phyloP scores from a whole-genome alignment of 176 grass and related monocot genomes.

The Musa troglodytarum region DNA sequence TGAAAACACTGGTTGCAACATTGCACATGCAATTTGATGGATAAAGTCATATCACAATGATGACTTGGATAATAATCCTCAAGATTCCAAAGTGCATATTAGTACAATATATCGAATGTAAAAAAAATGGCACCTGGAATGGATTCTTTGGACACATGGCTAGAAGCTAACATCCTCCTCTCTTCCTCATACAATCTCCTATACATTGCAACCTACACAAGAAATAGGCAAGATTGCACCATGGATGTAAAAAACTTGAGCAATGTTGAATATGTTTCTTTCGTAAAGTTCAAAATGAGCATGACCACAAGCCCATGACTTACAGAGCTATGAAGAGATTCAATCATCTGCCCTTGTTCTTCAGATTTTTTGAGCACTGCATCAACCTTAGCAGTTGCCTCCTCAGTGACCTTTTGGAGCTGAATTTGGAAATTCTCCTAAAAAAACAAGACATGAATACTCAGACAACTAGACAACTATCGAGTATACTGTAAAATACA shows the following conservation, averaged over 20 bases:
- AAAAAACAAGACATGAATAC: slow-evolving; percentile 13
- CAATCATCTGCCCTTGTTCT: slow-evolving; percentile 87
- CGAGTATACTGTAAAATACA: neutral
- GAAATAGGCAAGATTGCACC: neutral
- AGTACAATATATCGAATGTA: neutral
- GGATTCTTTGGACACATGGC: slow-evolving; percentile 30
- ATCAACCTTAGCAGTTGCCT: slow-evolving; percentile 62
- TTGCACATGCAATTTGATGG: too few relatives aligned
- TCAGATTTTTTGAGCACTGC: slow-evolving; percentile 84
- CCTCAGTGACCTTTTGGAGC: slow-evolving; percentile 55
- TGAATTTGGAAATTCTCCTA: slow-evolving; percentile 77
- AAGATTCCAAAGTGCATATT: too few relatives aligned
- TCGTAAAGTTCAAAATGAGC: neutral
- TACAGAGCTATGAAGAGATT: slow-evolving; percentile 96
- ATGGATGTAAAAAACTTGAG: neutral
- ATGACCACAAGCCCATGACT: slow-evolving; percentile 24
- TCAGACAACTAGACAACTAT: neutral
- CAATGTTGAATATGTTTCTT: neutral
- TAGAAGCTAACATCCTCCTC: slow-evolving; percentile 42
- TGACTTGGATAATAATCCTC: too few relatives aligned
- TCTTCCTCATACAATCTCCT: slow-evolving; percentile 90
- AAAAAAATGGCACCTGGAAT: slow-evolving; percentile 35
- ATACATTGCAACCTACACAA: slow-evolving; percentile 86
- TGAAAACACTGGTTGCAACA: too few relatives aligned
- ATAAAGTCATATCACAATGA: too few relatives aligned